These are phyloP conservation scores for Xylariaceae sp. DNA, from an alignment of 2,329 filamentous ascomycete species.

Conservation along the genomic window DNA sequence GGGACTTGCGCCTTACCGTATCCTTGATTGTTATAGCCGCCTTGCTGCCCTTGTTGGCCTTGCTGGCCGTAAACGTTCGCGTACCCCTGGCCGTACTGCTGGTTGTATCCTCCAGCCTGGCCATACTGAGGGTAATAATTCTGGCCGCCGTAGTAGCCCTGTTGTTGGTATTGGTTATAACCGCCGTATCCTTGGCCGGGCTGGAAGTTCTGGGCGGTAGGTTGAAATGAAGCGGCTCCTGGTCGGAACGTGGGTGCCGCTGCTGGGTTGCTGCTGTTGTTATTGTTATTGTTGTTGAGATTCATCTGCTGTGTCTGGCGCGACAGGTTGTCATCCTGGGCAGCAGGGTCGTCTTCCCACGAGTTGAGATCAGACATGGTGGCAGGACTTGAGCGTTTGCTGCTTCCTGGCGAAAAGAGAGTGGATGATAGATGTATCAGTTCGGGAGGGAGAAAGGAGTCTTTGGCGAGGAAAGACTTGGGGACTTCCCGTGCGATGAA, in stretches of 20 bases:
- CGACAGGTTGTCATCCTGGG: conserved; percentile 78
- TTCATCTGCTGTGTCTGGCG: conserved; percentile 80
- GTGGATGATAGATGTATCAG: neutral
- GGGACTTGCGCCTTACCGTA: conserved; percentile 44
- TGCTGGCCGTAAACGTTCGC: conserved; percentile 55
- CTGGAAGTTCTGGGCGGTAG: conserved; percentile 72
- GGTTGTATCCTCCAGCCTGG: conserved; percentile 48
- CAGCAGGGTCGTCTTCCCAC: conserved; percentile 87
- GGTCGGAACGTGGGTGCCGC: conserved; percentile 66
- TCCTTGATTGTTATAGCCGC: conserved; percentile 48
- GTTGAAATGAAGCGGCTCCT: conserved; percentile 73
- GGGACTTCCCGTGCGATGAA: too few species aligned
- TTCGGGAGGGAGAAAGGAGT: too few species aligned
- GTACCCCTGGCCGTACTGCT: conserved; percentile 60
- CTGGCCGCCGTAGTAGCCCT: conserved; percentile 55
- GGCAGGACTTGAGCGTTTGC: conserved; percentile 29
- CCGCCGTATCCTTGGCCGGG: conserved; percentile 71
- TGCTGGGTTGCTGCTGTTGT: conserved; percentile 53
- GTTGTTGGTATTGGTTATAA: conserved; percentile 62
- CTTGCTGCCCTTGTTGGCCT: too few species aligned
- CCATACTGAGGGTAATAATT: conserved; percentile 64
- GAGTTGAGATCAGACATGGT: conserved; percentile 90
- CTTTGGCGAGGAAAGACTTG: too few species aligned
- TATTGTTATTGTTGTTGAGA: conserved; percentile 66
- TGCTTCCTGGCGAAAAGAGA: neutral